Percentiles rank a stretch among this genome's conserved stretches.
phyloP scores from a whole-genome alignment of 306 rosid genomes.

The Coriaria nepalensis region DNA sequence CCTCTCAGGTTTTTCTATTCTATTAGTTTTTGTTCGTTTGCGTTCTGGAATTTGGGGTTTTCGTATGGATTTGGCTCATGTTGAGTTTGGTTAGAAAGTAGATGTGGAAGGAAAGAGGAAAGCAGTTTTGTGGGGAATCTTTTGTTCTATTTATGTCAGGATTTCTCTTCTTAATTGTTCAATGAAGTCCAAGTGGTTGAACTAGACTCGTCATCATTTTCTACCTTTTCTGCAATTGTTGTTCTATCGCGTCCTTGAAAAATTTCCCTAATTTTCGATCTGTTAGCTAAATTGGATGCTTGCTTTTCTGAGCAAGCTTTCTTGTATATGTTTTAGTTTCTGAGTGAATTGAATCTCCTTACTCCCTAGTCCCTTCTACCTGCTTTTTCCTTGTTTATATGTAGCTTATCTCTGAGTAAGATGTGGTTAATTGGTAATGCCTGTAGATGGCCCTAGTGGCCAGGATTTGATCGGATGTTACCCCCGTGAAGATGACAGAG shows the following conservation, averaged over 20 bases:
- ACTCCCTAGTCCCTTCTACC: conserved; percentile 11
- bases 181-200: not conserved
- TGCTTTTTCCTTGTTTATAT: conserved; percentile 9
- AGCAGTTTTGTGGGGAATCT: not conserved
- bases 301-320: not conserved
- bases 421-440: conserved; percentile 14
- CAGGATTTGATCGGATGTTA: conserved; percentile 57
- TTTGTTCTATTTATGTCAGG: not conserved
- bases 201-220: not conserved
- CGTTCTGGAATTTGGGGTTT: conserved; percentile 20
- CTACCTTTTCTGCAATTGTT: not conserved
- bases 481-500: conserved; percentile 71
- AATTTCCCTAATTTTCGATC: too few species aligned
- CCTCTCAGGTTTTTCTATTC: not conserved
- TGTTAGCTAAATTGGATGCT: too few species aligned
- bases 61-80: not conserved
- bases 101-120: not conserved
- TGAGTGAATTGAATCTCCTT: not conserved
- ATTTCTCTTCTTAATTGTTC: not conserved
- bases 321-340: not conserved
- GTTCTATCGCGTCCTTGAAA: too few species aligned
- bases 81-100: not conserved
- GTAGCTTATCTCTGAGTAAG: conserved; percentile 12
- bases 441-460: conserved; percentile 52
- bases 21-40: too few species aligned